Evolutionary conservation across 2,329 filamentous ascomycete species (phyloP).

Genomic region (Stylonectria norvegica): DNA sequence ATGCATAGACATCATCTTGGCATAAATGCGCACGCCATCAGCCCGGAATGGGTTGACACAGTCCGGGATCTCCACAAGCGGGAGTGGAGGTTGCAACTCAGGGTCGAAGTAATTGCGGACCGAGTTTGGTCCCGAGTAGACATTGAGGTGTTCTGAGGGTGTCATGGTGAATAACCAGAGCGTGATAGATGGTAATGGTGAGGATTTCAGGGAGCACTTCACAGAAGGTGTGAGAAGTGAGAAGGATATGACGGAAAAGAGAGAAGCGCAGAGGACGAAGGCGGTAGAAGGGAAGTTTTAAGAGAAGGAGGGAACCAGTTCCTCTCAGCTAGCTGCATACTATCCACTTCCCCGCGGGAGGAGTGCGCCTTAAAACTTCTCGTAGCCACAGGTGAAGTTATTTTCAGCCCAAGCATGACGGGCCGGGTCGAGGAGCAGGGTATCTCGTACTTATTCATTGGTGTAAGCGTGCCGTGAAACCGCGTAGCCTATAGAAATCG

Average conservation of each 20-base stretch:
- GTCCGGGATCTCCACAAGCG: constrained; percentile 57
- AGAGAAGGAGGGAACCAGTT: neutral
- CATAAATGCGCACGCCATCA: constrained; percentile 60
- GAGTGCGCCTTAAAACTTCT: neutral
- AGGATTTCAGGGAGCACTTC: neutral
- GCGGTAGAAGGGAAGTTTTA: constrained; percentile 4
- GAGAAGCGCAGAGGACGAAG: neutral
- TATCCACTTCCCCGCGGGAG: constrained; percentile 1
- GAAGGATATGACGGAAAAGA: neutral
- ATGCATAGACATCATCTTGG: constrained; percentile 61
- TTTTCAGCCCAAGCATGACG: constrained; percentile 5
- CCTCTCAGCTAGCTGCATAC: constrained; percentile 1
- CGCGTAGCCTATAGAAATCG: no score
- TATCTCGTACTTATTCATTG: neutral
- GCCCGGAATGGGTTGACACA: constrained; percentile 53
- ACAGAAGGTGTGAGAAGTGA: constrained; percentile 1
- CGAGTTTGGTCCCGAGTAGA: constrained; percentile 54
- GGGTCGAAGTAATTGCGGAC: constrained; percentile 58
- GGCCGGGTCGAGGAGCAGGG: no score
- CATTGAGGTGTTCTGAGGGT: constrained; percentile 39
- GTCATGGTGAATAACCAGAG: constrained; percentile 23
- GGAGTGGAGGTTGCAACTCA: constrained; percentile 53
- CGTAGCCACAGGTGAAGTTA: constrained; percentile 1
- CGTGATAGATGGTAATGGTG: constrained; percentile 4
- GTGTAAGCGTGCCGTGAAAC: no score